phyloP scores from a whole-genome alignment of 1,284 basidiomycete species.

The Wolfiporia cocos region DNA sequence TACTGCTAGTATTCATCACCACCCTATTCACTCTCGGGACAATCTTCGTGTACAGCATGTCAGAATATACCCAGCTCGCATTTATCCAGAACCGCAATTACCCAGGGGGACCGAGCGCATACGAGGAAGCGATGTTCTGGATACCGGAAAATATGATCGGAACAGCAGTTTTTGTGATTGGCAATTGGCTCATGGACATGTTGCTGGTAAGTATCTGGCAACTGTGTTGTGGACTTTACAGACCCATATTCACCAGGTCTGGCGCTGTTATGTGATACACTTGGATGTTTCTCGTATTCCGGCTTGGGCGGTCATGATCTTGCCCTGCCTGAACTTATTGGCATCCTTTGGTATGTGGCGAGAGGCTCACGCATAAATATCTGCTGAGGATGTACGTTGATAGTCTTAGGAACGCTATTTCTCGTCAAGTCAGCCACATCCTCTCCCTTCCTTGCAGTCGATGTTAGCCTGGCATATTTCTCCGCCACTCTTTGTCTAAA shows the following conservation, averaged over 20 bases:
- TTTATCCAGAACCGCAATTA: slow-evolving; percentile 8
- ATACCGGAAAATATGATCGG: slow-evolving; percentile 2
- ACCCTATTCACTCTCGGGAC: slow-evolving; percentile 8
- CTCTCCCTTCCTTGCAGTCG: neutral
- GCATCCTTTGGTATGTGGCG: neutral
- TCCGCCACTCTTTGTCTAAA: neutral
- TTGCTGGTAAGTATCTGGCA: slow-evolving; percentile 6
- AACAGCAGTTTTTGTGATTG: slow-evolving; percentile 4
- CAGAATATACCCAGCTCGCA: slow-evolving; percentile 7
- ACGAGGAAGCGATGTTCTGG: slow-evolving; percentile 6
- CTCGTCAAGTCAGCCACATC: neutral
- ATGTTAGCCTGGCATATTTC: slow-evolving; percentile 1
- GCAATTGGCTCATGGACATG: slow-evolving; percentile 6
- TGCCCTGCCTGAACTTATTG: neutral
- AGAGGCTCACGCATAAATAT: neutral
- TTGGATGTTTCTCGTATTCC: neutral
- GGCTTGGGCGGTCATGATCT: neutral
- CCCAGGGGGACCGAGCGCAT: slow-evolving; percentile 7
- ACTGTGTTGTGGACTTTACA: neutral
- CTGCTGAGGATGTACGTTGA: neutral
- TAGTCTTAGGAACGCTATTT: neutral
- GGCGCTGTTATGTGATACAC: neutral
- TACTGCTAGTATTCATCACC: slow-evolving; percentile 1
- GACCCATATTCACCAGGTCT: too few relatives aligned
- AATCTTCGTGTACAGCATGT: neutral